These are phyloP conservation scores for Leptographium flavum DNA, from an alignment of 2,329 filamentous ascomycete species.

Conservation along the genomic window DNA sequence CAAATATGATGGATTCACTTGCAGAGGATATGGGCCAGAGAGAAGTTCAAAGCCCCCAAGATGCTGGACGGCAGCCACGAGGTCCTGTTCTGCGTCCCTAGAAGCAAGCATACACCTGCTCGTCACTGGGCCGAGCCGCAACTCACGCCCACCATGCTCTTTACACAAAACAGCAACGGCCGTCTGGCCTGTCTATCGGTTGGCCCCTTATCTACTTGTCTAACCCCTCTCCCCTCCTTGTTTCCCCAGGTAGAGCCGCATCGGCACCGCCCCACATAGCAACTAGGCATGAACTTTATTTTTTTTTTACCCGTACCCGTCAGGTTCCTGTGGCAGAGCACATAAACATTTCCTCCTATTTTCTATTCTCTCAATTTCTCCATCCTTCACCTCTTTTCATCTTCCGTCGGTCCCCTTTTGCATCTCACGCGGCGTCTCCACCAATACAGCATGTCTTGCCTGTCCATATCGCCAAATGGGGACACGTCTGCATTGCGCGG, in stretches of 20 bases:
- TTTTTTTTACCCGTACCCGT: constrained; percentile 4
- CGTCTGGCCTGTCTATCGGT: not conserved
- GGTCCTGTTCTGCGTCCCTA: no score
- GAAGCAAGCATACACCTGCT: no score
- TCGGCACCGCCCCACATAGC: constrained; percentile 12
- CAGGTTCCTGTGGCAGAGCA: not conserved
- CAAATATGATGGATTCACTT: no score
- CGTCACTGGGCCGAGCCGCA: no score
- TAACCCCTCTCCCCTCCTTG: not conserved
- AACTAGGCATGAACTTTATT: constrained; percentile 8
- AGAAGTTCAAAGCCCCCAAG: no score
- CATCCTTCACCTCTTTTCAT: not conserved
- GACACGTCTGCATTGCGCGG: no score
- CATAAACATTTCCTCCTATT: not conserved
- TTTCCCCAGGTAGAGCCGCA: constrained; percentile 8
- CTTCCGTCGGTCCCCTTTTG: not conserved
- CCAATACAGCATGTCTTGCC: not conserved
- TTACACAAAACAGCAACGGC: not conserved
- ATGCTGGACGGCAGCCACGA: no score
- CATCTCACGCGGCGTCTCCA: not conserved
- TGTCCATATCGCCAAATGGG: not conserved
- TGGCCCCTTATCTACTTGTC: constrained; percentile 1
- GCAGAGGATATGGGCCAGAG: no score
- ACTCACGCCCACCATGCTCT: no score
- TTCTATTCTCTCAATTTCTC: not conserved